A percentile compares a stretch with the other conserved stretches of the same genome.
phyloP scores from a whole-genome alignment of 345 rosid genomes.

The Rhizophora mangle region DNA sequence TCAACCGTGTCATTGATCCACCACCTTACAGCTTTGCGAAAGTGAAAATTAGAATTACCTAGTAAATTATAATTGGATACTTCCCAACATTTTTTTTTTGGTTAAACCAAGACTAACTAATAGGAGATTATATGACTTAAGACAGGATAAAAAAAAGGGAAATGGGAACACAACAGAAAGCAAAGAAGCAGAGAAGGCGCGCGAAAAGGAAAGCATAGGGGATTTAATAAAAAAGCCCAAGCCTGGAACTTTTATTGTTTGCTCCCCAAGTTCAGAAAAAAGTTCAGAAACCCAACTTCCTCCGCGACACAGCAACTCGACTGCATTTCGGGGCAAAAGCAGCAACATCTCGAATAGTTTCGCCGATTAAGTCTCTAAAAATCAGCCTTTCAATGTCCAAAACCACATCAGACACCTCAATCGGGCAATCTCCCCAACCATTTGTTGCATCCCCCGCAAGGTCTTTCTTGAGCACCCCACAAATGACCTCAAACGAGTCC shows the following conservation, averaged over 20 bases:
- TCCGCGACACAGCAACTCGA: constrained; percentile 32
- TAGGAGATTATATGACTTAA: background rate
- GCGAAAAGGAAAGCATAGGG: constrained; percentile 8
- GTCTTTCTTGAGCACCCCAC: constrained; percentile 73
- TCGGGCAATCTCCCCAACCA: constrained; percentile 60
- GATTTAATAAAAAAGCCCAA: background rate
- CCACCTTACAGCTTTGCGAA: constrained; percentile 24
- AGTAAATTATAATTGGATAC: constrained; percentile 20
- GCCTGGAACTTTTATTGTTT: constrained; percentile 5
- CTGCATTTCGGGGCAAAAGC: constrained; percentile 26
- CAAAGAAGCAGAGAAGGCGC: constrained; percentile 8
- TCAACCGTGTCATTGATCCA: constrained; percentile 3
- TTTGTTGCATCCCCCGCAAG: constrained; percentile 51
- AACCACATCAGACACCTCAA: constrained; percentile 71
- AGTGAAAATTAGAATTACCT: constrained; percentile 31
- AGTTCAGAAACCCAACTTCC: constrained; percentile 44
- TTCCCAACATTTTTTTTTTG: constrained; percentile 10
- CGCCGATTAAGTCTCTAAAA: constrained; percentile 81
- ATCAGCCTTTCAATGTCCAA: constrained; percentile 73
- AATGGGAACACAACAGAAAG: background rate
- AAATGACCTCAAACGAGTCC: constrained; percentile 59
- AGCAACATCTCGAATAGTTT: constrained; percentile 68
- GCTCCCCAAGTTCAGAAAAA: constrained; percentile 43
- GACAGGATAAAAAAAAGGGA: background rate
- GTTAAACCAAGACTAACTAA: background rate